These are phyloP conservation scores for Citrus sp. DNA, from an alignment of 345 rosid genomes.

Conservation along the genomic window DNA sequence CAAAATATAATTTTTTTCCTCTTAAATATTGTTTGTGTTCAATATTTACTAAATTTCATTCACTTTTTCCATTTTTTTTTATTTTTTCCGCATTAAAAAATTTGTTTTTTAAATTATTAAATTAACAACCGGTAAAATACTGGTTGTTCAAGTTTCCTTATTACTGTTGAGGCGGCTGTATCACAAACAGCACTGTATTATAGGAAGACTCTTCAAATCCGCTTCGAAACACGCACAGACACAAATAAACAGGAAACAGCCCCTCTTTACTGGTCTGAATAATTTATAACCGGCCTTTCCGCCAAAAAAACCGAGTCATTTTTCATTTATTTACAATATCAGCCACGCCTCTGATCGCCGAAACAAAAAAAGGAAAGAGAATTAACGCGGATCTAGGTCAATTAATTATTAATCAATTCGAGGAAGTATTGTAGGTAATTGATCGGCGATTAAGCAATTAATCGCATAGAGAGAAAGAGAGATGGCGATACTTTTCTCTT, in stretches of 20 bases:
- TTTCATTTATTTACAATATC: slow-evolving; percentile 1
- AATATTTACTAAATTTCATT: no score
- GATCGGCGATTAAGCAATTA: background rate
- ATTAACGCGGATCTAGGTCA: background rate
- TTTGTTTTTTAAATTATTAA: no score
- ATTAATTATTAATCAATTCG: background rate
- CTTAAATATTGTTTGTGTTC: no score
- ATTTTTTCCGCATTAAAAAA: no score
- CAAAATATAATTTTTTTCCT: no score
- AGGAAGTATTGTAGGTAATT: background rate
- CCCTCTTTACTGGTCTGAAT: background rate
- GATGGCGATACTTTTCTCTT: slow-evolving; percentile 89
- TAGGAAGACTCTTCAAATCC: background rate
- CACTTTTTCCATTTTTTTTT: no score
- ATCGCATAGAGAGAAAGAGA: background rate
- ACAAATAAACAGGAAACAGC: no score
- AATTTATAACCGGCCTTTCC: slow-evolving; percentile 4
- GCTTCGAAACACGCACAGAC: background rate
- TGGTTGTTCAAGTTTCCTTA: no score
- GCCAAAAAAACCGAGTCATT: slow-evolving; percentile 7
- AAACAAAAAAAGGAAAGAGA: background rate
- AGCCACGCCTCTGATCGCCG: background rate
- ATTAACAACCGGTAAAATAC: no score
- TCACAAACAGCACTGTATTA: no score
- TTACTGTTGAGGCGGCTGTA: no score